phyloP scores from a whole-genome alignment of 2,329 filamentous ascomycete species.

The Paracoccidioides brasiliensis region DNA sequence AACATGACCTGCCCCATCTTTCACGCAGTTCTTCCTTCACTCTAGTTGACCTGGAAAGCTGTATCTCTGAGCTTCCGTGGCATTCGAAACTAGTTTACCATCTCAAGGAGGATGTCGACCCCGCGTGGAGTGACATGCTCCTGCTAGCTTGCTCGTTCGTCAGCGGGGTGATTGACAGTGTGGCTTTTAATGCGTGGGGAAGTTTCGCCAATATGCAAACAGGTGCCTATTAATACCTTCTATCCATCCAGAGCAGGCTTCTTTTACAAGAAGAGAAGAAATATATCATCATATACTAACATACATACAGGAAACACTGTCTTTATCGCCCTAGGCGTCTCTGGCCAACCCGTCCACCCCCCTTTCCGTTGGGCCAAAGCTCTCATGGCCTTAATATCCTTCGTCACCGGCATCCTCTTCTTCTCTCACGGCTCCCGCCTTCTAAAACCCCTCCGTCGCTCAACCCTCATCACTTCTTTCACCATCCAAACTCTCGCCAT shows the following conservation, averaged over 20 bases:
- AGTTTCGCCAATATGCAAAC: slow-evolving; percentile 14
- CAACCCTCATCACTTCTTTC: slow-evolving; percentile 29
- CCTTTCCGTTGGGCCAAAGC: slow-evolving; percentile 32
- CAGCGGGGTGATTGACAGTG: slow-evolving; percentile 11
- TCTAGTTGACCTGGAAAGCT: slow-evolving; percentile 2
- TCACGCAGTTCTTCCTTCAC: slow-evolving; percentile 10
- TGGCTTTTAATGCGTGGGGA: slow-evolving; percentile 12
- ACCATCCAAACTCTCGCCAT: slow-evolving; percentile 25
- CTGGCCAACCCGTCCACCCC: slow-evolving; percentile 28
- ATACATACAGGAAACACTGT: slow-evolving; percentile 28
- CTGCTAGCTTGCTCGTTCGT: slow-evolving; percentile 11
- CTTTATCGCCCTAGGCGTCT: slow-evolving; percentile 31
- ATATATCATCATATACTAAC: too few relatives aligned
- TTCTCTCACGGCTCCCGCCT: slow-evolving; percentile 25
- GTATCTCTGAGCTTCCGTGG: slow-evolving; percentile 1
- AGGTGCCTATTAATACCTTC: slow-evolving; percentile 2
- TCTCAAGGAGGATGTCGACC: slow-evolving; percentile 9
- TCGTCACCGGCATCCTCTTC: slow-evolving; percentile 27
- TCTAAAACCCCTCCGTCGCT: slow-evolving; percentile 23
- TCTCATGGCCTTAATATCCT: slow-evolving; percentile 27
- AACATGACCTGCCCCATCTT: not conserved
- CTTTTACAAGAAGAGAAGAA: not conserved
- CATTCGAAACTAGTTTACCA: slow-evolving; percentile 1
- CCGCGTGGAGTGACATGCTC: slow-evolving; percentile 6
- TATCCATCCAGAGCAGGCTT: not conserved